Evolutionary conservation across 257 asterid genomes (phyloP), one percentile per base, ranked within the genome.

Genomic region (Capsicum rhomboideum): DNA sequence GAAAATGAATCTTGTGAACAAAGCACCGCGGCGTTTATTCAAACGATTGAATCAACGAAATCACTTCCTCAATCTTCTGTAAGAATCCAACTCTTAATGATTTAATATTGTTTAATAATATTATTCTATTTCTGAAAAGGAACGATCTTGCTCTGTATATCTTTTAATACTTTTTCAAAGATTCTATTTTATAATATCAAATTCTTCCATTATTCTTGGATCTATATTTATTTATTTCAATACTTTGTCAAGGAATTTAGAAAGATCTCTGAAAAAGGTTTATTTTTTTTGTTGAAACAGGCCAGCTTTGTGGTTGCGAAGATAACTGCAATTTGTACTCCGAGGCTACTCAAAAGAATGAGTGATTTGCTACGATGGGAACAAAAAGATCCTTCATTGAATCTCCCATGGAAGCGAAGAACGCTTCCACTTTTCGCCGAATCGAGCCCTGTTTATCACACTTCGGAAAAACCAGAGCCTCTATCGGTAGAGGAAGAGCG

Each of bases 341-440:
- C 83, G 1, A 84, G 54, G 12, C 53, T 95, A 84, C 97, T 97
- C 0, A 89, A 71, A 82, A 88, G 98, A 90, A 90, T 93, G 17
- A 93, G 99, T 82, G 98, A 97, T 90, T 85, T 92, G 11, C 82
- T 97, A 49, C 72, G 98, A 74, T 95, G 98, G 98, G 93, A 93
- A 54, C 79, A 87, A 83, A 90, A 55, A 83, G 89, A 93, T 56
- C 81, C 31, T n/a, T 84, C 95, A 37, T 46, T 89, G 20, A 84
- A 87, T 55, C 97, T 97, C 16, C 98, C 95, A 54, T 97, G 99
- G 99, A 97, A 93, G 91, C 90, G 68, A 14, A 79, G 85, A 6
- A 64, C 92, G 1, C 59, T 95, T 3, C 97, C 97, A 1, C 31
- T 95, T 50, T 93, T 97, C 42, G 71, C 92, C 11, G 90, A 90